Base-by-base conservation (phyloP, 148 eudicot genomes). In the Diospyros lotus region DNA sequence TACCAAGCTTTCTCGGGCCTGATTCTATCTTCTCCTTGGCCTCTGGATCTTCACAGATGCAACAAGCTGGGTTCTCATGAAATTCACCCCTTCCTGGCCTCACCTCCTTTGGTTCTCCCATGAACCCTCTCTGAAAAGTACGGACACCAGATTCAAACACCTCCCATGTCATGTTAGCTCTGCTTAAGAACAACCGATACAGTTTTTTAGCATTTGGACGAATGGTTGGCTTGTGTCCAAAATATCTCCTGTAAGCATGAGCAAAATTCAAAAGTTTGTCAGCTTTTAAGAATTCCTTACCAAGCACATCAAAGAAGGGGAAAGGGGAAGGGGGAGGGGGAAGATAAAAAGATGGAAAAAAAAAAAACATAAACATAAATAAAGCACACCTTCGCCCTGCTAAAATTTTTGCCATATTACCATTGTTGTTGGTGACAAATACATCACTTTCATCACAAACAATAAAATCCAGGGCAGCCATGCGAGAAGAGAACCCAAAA, bases 391-490 rank as follows among this genome's bases (percentile, higher is more conserved):
- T 92, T 81, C 96, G 79, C 58, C 98, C 99, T 2, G 99, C 99
- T 77, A 95, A 77, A n/a, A 95, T 95, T 78, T 86, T 92, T 55
- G 97, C 99, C 99, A 95, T 95, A 78, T 95, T 95, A 18, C 99
- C 99, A 60, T 92, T 90, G 86, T 95, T 95, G 85, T 95, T 95
- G 68, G 97, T 92, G 62, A 93, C 99, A 83, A 95, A 95, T 64
- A 95, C 99, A 83, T 91, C 93, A 80, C 99, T 95, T 77, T 92
- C 99, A 83, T 92, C 99, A 80, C 99, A 95, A 15, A 93, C 99
- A 28, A 95, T 89, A 71, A 85, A 95, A 84, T 95, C 99, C 45
- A 95, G 87, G 12, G 99, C 97, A 76, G 99, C 99, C 99, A 91
- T 92, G 67, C 96, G 92, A 78, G 99, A 89, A 80, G 99, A 92